A percentile compares a stretch with the other conserved stretches of the same genome.
phyloP scores from a whole-genome alignment of 2,329 filamentous ascomycete species.

The Ambrosiella cleistominuta region DNA sequence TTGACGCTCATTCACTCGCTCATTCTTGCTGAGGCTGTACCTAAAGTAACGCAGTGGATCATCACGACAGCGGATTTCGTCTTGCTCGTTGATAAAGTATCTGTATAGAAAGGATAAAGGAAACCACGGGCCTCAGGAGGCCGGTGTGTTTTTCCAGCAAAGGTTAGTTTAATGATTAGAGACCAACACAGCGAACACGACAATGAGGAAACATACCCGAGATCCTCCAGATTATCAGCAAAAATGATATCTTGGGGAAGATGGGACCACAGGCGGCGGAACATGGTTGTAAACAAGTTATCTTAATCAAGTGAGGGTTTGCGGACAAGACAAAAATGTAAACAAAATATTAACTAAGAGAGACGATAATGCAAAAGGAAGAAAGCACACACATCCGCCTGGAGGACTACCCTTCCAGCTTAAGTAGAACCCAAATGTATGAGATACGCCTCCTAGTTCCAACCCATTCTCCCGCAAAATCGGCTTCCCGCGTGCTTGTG shows the following conservation, averaged over 20 bases:
- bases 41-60: slow-evolving; percentile 55
- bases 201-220: slow-evolving; percentile 41
- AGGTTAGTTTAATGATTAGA: too few species aligned
- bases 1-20: slow-evolving; percentile 61
- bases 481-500: too few species aligned
- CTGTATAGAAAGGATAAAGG: slow-evolving; percentile 24
- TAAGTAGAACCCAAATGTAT: too few species aligned
- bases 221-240: slow-evolving; percentile 43
- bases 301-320: neutral
- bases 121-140: too few species aligned
- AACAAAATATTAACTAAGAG: neutral
- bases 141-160: neutral
- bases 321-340: neutral
- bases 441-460: too few species aligned
- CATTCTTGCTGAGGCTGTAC: slow-evolving; percentile 54
- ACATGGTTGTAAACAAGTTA: slow-evolving; percentile 38
- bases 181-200: neutral
- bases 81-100: slow-evolving; percentile 60
- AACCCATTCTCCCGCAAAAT: too few species aligned
- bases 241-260: slow-evolving; percentile 57
- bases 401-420: too few species aligned
- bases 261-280: slow-evolving; percentile 48
- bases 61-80: slow-evolving; percentile 54
- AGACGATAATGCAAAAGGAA: neutral
- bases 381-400: neutral